These are phyloP conservation scores for Urtica urens DNA, from an alignment of 306 rosid genomes.

Conservation along the genomic window DNA sequence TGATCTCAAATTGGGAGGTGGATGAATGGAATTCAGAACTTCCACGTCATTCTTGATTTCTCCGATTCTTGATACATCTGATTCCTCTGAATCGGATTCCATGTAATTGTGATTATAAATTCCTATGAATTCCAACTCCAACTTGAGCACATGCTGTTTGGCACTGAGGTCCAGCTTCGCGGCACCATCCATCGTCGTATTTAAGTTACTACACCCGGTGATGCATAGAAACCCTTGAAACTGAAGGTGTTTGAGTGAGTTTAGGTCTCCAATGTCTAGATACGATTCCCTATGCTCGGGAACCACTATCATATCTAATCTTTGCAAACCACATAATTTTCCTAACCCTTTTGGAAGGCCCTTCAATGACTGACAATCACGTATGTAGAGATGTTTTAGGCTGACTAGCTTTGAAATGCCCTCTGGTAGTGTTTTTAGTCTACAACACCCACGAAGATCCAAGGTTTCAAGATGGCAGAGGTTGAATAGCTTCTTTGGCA, in stretches of 20 bases:
- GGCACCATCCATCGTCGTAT: not conserved
- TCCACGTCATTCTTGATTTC: not conserved
- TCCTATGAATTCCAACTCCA: not conserved
- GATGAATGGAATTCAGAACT: not conserved
- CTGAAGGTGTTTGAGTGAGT: not conserved
- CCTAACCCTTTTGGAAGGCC: conserved; percentile 12
- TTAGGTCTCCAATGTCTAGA: conserved; percentile 3
- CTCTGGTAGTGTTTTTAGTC: conserved; percentile 5
- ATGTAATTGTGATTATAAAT: too few relatives aligned
- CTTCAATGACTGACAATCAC: not conserved
- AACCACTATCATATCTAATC: not conserved
- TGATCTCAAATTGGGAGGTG: not conserved
- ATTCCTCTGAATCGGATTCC: too few relatives aligned
- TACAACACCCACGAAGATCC: not conserved
- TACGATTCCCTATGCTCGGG: not conserved
- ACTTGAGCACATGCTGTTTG: not conserved
- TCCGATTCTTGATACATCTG: not conserved
- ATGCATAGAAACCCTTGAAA: conserved; percentile 1
- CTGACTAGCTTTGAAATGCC: conserved; percentile 7
- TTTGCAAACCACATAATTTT: not conserved
- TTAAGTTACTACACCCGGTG: not conserved
- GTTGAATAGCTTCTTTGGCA: conserved; percentile 6
- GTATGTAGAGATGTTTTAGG: conserved; percentile 2
- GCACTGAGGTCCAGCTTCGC: not conserved
- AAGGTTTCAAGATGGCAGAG: conserved; percentile 8